Base-by-base conservation (phyloP, 768 basidiomycete genomes). In the Phanerodontia chrysosporium region DNA sequence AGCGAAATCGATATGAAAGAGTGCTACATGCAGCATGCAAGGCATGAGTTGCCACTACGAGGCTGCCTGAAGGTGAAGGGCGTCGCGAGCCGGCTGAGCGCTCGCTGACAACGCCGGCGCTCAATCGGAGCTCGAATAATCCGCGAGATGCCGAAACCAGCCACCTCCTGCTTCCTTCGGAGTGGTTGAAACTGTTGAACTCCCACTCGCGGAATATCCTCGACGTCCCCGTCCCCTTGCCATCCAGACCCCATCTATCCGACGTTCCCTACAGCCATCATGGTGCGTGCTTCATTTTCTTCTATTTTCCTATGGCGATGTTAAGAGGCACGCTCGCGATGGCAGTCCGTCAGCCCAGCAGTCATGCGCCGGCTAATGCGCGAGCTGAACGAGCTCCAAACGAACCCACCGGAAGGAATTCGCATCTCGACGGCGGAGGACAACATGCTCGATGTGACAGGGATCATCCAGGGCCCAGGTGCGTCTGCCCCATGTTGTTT, bases 391-490 rank as follows among this genome's bases (percentile, higher is more conserved):
- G 87, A 90, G 65, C 83, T 98, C 59, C 85, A 86, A 73, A 87
- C 80, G 61, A 86, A 78, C 62, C 95, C 95, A 35, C 90, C 90
- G 13, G 95, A 97, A 67, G 95, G 94, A n/a, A 92, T 97, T 69
- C 86, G 95, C 65, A 80, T 97, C 28, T 83, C 87, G 57, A 84
- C 89, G 2, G 89, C 78, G 61, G 95, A 97, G 53, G 91, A 95
- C 67, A 91, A 96, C 67, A 86, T 96, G 76, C 75, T 94, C 22
- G 88, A 92, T 69, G 80, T 98, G 42, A 88, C 85, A 1, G 95
- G 94, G 1, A 85, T 94, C 54, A 91, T 98, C 18, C 83, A 92
- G 67, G 95, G 95, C 0, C 95, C 95, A 61, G 91, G 94, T 95
- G 63, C 68, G 89, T 74, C 45, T 46, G 16, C 28, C n/a, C n/a